Percentiles rank a stretch among this genome's conserved stretches.
Evolutionary conservation across 2,329 filamentous ascomycete genomes (phyloP).

Genomic region (Xylaria sp.): DNA sequence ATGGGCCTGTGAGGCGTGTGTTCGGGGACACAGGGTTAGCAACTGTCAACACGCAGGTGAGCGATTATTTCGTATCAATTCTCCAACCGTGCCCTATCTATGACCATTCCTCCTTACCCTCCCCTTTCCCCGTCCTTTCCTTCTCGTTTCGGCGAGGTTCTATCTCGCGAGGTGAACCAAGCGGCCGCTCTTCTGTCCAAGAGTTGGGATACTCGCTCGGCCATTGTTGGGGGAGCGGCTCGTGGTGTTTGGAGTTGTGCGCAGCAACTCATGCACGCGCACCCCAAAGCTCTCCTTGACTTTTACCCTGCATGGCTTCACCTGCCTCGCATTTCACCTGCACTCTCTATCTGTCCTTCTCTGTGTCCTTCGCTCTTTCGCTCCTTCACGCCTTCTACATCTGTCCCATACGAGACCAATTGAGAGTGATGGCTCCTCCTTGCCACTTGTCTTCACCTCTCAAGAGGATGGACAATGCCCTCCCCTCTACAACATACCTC

Average conservation of each 20-base stretch:
- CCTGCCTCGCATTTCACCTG: not conserved
- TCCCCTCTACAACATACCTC: not conserved
- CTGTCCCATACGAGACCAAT: not conserved
- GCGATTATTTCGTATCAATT: conserved; percentile 31
- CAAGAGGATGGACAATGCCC: too few relatives aligned
- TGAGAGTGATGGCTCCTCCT: not conserved
- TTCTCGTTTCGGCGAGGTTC: conserved; percentile 8
- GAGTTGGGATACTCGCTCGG: not conserved
- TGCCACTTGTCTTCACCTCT: not conserved
- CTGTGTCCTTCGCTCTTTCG: not conserved
- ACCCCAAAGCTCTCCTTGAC: not conserved
- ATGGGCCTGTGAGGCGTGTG: conserved; percentile 95
- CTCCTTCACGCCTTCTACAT: not conserved
- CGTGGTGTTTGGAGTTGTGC: not conserved
- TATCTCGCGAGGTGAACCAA: not conserved
- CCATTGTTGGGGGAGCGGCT: not conserved
- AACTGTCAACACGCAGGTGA: conserved; percentile 94
- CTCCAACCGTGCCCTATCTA: conserved; percentile 3
- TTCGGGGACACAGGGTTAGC: conserved; percentile 97
- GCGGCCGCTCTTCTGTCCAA: not conserved
- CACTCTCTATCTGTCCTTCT: not conserved
- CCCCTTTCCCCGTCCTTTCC: not conserved
- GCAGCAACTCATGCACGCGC: not conserved
- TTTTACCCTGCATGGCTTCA: not conserved
- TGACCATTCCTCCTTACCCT: not conserved